Base-by-base conservation (phyloP, 2,329 filamentous ascomycete genomes). In the Metarhizium guizhouense region DNA sequence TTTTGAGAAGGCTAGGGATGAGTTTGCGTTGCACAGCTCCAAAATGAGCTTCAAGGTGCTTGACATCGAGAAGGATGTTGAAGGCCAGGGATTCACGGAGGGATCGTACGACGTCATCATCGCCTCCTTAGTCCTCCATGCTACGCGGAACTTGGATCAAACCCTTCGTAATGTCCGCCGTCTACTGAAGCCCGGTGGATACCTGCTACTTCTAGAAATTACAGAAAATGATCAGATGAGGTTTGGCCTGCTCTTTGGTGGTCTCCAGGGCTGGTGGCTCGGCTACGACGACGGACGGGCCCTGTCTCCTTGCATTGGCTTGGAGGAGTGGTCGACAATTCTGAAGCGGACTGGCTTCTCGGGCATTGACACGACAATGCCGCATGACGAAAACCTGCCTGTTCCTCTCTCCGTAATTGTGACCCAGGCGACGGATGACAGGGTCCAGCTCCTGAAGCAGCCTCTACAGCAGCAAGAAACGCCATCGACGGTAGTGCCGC, bases 41-140 rank as follows among this genome's bases (percentile, higher is more conserved):
- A 40, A 16, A 16, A 40, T 40, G 38, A 18, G 32, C 13, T 67
- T 56, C 59, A 60, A 58, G 49, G 59, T 47, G 0, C 57, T 64
- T 7, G 60, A 70, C 50, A 54, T 66, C 3, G 62, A 62, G 14
- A 60, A 64, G 6, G 59, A 64, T n/a, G 56, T 63, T 2, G 40
- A 34, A 0, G 54, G 53, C 0, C 72, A 76, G 51, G 71, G 67
- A 0, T 73, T 68, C 50, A 30, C 56, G 54, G 10, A 38, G 1
- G 51, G 42, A 2, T 57, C 61, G 0, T 75, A 70, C 58, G 74
- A 76, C 42, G 10, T 76, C 4, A 54, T 76, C 16, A 56, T 75
- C n/a, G 72, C 70, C 1, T 65, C 65, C 3, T 62, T 67, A 30
- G 68, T 72, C 2, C 58, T 78, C 0, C 70, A 75, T 53, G 70